Base-by-base conservation (phyloP, 2,329 filamentous ascomycete genomes). In the Sporothrix inflata region DNA sequence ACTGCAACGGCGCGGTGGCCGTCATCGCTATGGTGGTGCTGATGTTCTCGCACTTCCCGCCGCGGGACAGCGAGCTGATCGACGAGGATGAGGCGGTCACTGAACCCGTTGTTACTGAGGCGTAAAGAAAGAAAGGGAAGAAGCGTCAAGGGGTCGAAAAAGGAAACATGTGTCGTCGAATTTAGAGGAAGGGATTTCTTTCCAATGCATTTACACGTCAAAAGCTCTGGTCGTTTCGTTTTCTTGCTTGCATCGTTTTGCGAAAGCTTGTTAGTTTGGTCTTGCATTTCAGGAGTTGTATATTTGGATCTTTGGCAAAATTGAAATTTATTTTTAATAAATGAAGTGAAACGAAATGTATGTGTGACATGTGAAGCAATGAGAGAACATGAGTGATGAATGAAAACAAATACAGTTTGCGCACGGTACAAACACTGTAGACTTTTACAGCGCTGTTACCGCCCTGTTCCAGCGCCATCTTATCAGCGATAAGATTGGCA, bases 1-100 rank as follows among this genome's bases (percentile, higher is more conserved):
- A 88, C 66, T 89, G 86, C 77, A 93, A 93, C 76, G 90, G 89
- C 4, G 87, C 83, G 0, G 83, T 90, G 71, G 87, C 87, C 1
- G 80, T 90, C 0, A 47, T 85, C 2, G 84, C 79, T 2, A 82
- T 82, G 79, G 74, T 72, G 0, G 81, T 85, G 0, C 73, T 85
- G 0, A 69, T 84, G 1, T 76, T 84, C 0, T 84, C 84, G 1
- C 80, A 81, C 42, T 85, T 85, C 45, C 83, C 83, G 0, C 81
- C 83, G 0, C n/a, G 69, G 0, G 82, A 81, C 6, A 84, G 82
- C 49, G 75, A 65, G 4, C 65, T 84, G 7, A 68, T 83, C 6
- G 76, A 76, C 3, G 71, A 73, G 0, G 74, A 71, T 8, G 73
- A 63, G 27, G 69, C 34, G 3, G 49, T n/a, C 9, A 11, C 34